Evolutionary conservation across 75 land plant species (phyloP), one percentile per base, ranked within the genome.

Genomic region (Ceratopteris richardii): DNA sequence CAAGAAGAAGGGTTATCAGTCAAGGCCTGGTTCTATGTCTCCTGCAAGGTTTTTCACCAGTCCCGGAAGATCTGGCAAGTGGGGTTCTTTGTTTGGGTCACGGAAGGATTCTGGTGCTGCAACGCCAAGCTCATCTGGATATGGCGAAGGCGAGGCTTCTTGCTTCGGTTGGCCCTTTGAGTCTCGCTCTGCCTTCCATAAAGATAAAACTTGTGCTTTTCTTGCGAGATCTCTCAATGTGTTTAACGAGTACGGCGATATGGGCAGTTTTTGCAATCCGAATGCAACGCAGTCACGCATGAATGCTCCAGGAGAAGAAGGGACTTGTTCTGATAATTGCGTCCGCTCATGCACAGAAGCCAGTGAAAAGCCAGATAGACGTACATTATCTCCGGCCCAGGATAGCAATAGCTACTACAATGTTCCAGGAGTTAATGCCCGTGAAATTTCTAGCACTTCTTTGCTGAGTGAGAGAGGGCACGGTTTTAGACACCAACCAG

Each of bases 21-120:
- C 48, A 17, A 46, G 14, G 21, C 21, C 48, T 20, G 48, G 48
- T 17, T 46, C 48, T 17, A 20, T 20, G 21, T 46, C 48, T 2
- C 48, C 48, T 46, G 48, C 48, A 46, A 17, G 48, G 48, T 46
- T 46, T 14, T 46, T 46, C 14, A 14, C 48, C 3, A 46, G 48
- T 14, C 48, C 48, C 17, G 48, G 48, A 17, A 46, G 48, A 17
- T 2, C n/a, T 7, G 3, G n/a, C 21, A 46, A 46, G 48, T 46
- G 48, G 48, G 48, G 21, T 17, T 46, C 48, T 2, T 17, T 46
- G 48, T 46, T 46, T 46, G 48, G 48, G 12, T 46, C 48, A 2
- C n/a, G 48, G 14, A 46, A 46, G 17, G 48, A 46, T 3, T 33
- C 37, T 33, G 42, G 42, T 14, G 14, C 12, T 40, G 42, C 42